Base-by-base conservation (phyloP, 106 monocot species). In the Cymbidium sinense region DNA sequence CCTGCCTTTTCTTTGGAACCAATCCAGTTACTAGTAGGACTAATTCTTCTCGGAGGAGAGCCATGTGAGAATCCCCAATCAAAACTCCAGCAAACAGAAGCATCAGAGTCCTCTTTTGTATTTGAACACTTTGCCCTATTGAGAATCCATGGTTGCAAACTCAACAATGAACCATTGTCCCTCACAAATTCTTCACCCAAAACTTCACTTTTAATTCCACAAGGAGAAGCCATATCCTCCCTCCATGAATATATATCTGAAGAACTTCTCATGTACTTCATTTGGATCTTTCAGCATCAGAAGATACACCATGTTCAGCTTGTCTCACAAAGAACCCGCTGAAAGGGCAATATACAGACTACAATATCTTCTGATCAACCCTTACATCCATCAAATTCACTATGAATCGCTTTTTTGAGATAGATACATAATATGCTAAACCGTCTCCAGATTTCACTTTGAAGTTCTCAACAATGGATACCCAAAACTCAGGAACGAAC, bases 81-180 rank as follows among this genome's bases (percentile, higher is more conserved):
- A 74, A 20, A 44, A 74, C 74, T 44, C 74, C 28, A 47, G 23
- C 44, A 9, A 25, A 31, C 23, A 51, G 23, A 21, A 73, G 61
- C 25, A 10, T 51, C 29, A 36, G 17, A 43, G 29, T 39, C 30
- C 58, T 55, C 73, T 20, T 34, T 4, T 37, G n/a, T 52, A 7
- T 76, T 78, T 29, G 54, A 34, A 64, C 7, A 78, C 34, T 54
- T 76, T 6, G 69, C 83, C 78, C 79, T 85, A 70, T 28, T 81
- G 51, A 87, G 85, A 79, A 90, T 81, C 90, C 87, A 90, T 73
- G 90, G 87, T 31, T 90, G 87, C 85, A 87, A 87, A 55, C 87
- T 90, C 77, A 90, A 82, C 64, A 87, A 62, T 10, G 87, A 69
- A 73, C 83, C 75, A 29, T 74, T 74, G 62, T 81, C 79, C 23